These are phyloP conservation scores for Aspergillus pseudoterreus DNA, from an alignment of 2,329 filamentous ascomycete genomes.

Conservation along the genomic window DNA sequence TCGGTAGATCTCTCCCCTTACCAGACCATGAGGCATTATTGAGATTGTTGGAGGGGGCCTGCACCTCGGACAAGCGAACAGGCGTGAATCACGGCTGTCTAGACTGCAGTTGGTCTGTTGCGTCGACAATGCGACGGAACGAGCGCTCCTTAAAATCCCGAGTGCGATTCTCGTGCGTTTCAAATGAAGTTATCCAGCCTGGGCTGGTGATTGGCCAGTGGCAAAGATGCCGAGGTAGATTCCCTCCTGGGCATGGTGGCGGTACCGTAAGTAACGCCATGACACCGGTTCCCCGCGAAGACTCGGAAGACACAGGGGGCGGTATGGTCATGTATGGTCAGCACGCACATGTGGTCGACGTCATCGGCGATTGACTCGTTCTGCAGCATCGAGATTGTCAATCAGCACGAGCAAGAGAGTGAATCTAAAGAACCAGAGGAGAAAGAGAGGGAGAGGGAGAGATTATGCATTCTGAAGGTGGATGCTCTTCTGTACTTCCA, in stretches of 20 bases:
- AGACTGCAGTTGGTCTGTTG: not conserved
- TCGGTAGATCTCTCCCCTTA: too few relatives aligned
- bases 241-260: slow-evolving; percentile 2
- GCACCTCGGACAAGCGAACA: not conserved
- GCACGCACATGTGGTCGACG: slow-evolving; percentile 13
- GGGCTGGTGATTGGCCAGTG: slow-evolving; percentile 8
- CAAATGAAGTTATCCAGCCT: not conserved
- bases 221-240: slow-evolving; percentile 7
- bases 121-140: slow-evolving; percentile 11
- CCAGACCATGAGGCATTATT: too few relatives aligned
- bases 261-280: not conserved
- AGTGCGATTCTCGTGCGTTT: slow-evolving; percentile 24
- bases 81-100: not conserved
- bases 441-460: too few relatives aligned
- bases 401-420: too few relatives aligned
- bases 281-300: not conserved
- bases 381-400: too few relatives aligned
- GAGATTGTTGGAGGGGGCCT: not conserved
- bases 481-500: too few relatives aligned
- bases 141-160: slow-evolving; percentile 25
- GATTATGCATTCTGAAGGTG: too few relatives aligned
- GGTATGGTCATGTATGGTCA: not conserved
- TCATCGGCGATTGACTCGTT: slow-evolving; percentile 4
- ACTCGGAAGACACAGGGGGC: not conserved
- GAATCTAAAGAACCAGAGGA: too few relatives aligned